Evolutionary conservation across 768 basidiomycete species (phyloP).

Genomic region (Suillus lakei): DNA sequence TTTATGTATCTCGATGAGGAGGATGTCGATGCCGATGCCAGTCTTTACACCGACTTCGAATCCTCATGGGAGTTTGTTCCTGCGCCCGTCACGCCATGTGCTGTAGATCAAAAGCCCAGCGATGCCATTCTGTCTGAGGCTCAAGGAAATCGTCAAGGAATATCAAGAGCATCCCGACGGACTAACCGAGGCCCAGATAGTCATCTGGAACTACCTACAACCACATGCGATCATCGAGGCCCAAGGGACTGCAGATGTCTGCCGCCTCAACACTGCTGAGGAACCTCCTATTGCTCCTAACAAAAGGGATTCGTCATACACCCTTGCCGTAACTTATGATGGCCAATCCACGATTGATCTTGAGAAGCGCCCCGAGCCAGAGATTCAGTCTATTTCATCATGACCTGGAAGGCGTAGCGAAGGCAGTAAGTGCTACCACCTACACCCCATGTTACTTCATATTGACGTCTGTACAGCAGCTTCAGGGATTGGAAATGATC

Average conservation of each 20-base stretch:
- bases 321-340: slow-evolving; percentile 20
- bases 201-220: slow-evolving; percentile 12
- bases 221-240: slow-evolving; percentile 4
- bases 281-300: slow-evolving; percentile 22
- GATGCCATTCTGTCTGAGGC: slow-evolving; percentile 2
- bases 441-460: slow-evolving; percentile 9
- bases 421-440: slow-evolving; percentile 41
- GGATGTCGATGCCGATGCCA: slow-evolving; percentile 13
- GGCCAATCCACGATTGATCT: slow-evolving; percentile 29
- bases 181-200: slow-evolving; percentile 27
- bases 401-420: slow-evolving; percentile 39
- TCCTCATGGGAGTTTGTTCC: slow-evolving; percentile 20
- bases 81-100: not conserved
- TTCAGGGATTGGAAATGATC: slow-evolving; percentile 32
- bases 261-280: slow-evolving; percentile 16
- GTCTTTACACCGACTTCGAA: slow-evolving; percentile 9
- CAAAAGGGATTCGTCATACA: slow-evolving; percentile 32
- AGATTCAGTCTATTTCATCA: slow-evolving; percentile 40
- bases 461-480: slow-evolving; percentile 19
- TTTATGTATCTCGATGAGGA: slow-evolving; percentile 13
- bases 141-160: slow-evolving; percentile 4
- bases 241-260: not conserved
- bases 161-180: slow-evolving; percentile 8
- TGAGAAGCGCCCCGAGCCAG: slow-evolving; percentile 37
- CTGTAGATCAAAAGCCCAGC: not conserved